Base-by-base conservation (phyloP, 352 stramenopile genomes). In the Globisporangium canariense region DNA sequence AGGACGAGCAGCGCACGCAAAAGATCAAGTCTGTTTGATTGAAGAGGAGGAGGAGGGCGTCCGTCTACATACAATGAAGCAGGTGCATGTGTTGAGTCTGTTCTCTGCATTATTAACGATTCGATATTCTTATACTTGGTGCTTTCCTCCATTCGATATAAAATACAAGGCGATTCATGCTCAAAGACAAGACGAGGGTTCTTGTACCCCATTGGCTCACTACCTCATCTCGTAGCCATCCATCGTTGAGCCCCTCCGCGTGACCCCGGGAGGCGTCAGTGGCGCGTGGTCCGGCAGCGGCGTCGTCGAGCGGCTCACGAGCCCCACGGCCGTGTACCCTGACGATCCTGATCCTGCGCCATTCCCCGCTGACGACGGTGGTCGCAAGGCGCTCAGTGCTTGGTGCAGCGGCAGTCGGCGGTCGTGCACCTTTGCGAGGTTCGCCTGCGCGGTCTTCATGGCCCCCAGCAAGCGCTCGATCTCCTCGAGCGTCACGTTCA, bases 401-500 rank as follows among this genome's bases (percentile, higher is more conserved):
- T 76, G 69, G 38, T 85, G 74, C 47, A 85, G 64, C 25, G 77
- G 76, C 30, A 81, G 68, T 5, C 71, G 65, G 18, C 72, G 68
- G 52, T 80, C 73, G 18, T 86, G 77, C 3, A 81, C 77, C 2
- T 70, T 73, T 46, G 71, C 70, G 28, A 83, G 71, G 8, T 75
- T 78, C 3, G 53, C 59, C 55, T 83, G 75, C 16, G 75, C 66
- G 14, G 55, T 68, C 41, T 73, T 76, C 50, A 86, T 69, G 5
- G 61, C 62, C 16, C 81, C 71, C 8, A 83, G 60, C 38, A 86
- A 53, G 2, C 73, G 72, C 58, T 79, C 70, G 30, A 82, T 76
- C 45, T 85, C 69, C 9, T 78, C 66, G 8, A 85, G 65, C 54
- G 73, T 82, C 32, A 71, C 25, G 25, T 73, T 76, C 73, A 86